Evolutionary conservation across 164 flowering plant species (phyloP).

Genomic region (Chimonanthus salicifolius): DNA sequence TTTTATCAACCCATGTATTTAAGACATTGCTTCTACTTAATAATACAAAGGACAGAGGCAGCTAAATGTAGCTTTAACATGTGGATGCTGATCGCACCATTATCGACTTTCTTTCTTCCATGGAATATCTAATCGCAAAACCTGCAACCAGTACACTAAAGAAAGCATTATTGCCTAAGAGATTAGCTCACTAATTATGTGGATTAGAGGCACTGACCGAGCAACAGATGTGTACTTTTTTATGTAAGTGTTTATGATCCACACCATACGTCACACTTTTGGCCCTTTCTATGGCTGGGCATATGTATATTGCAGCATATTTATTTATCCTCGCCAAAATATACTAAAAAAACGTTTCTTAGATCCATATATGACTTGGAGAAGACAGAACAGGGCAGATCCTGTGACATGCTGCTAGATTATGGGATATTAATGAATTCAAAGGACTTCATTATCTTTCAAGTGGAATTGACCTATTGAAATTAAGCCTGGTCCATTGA

Average conservation of each 20-base stretch:
- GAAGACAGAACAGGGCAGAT: neutral
- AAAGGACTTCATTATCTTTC: neutral
- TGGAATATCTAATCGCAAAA: conserved; percentile 1
- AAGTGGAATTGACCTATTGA: neutral
- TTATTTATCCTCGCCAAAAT: neutral
- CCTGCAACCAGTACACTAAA: neutral
- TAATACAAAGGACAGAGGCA: neutral
- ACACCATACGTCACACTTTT: neutral
- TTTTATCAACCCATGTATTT: conserved; percentile 3
- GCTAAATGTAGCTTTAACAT: neutral
- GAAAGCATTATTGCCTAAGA: neutral
- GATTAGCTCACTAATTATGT: conserved; percentile 1
- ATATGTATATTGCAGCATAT: neutral
- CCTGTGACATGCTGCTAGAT: neutral
- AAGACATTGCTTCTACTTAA: conserved; percentile 3
- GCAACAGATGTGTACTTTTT: neutral
- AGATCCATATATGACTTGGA: neutral
- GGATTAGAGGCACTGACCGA: neutral
- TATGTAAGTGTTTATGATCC: neutral
- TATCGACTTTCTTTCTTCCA: neutral
- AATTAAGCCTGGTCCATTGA: neutral
- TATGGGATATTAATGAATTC: neutral
- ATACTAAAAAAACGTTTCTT: neutral
- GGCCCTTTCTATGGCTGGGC: neutral
- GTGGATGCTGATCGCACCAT: neutral